Base-by-base conservation (phyloP, 345 rosid genomes). In the Citrus glauca region DNA sequence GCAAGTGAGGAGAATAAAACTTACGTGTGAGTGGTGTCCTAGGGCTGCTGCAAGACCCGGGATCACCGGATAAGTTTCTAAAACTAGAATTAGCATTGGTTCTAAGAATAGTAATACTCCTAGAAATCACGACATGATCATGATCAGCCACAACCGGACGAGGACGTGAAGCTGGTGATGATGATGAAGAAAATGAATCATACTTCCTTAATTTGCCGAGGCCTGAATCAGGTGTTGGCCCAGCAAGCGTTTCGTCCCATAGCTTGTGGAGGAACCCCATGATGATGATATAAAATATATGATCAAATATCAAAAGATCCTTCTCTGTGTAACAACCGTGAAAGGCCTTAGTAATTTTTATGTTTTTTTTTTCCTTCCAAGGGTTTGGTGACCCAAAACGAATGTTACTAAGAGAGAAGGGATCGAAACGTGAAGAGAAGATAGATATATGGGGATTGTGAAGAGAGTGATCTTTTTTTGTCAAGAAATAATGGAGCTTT, bases 171-270 rank as follows among this genome's bases (percentile, higher is more conserved):
- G 70, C 13, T 79, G 87, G 82, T 68, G 90, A 61, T 75, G 86
- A 83, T 4, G 98, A 90, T 76, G 87, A 84, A 66, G 90, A 61
- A 78, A 86, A 84, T 4, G 98, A 91, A 72, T 84, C 76, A 33
- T 86, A 81, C 79, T 88, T 90, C 55, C 92, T 87, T 71, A 93
- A 84, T 78, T 84, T 89, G 59, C 86, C 85, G 5, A 91, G 82
- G 70, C 93, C 98, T 11, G 89, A 66, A 16, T 95, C 97, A 1
- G 97, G 98, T 14, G 88, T n/a, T 0, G 98, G 98, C 28, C 98
- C 98, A 38, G 97, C 97, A 28, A 95, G 86, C 55, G 97, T 93
- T 89, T 95, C 98, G 87, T 95, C 97, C 98, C 98, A 95, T 16
- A 95, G 84, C 85, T 90, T 90, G 80, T 93, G 90, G 40, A 91